Percentiles rank a stretch among this genome's conserved stretches.
These are phyloP conservation scores for Colletotrichum acutatum DNA, from an alignment of 2,329 filamentous ascomycete genomes.

Conservation along the genomic window DNA sequence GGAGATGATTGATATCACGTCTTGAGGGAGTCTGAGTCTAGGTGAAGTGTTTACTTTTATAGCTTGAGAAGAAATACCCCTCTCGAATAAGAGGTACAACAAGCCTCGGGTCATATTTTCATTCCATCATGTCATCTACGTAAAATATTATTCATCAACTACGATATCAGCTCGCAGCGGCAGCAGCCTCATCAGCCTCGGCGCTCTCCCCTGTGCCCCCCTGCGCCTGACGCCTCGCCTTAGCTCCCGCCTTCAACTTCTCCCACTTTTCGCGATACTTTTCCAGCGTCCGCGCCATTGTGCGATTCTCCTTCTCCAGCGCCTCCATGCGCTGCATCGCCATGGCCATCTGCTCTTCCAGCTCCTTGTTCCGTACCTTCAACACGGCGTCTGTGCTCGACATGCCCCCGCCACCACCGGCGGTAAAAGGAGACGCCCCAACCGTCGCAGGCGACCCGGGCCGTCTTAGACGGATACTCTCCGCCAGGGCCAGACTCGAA, in stretches of 20 bases:
- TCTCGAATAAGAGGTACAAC: background rate
- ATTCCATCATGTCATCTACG: background rate
- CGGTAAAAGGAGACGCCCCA: slow-evolving; percentile 16
- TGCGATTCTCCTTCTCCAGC: slow-evolving; percentile 71
- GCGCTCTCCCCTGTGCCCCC: slow-evolving; percentile 46
- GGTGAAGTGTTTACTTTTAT: background rate
- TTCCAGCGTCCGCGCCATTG: slow-evolving; percentile 65
- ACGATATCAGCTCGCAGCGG: background rate
- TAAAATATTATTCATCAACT: background rate
- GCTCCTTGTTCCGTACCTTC: slow-evolving; percentile 65
- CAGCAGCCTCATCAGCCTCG: slow-evolving; percentile 43
- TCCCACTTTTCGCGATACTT: slow-evolving; percentile 73
- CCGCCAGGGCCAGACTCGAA: slow-evolving; percentile 85
- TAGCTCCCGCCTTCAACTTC: slow-evolving; percentile 69
- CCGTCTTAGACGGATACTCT: slow-evolving; percentile 77
- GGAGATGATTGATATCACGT: background rate
- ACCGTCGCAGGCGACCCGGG: slow-evolving; percentile 63
- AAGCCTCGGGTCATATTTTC: background rate
- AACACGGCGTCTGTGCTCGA: slow-evolving; percentile 48
- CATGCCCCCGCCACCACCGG: background rate
- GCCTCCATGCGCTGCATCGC: slow-evolving; percentile 71
- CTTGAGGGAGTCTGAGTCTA: background rate
- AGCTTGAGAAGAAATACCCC: background rate
- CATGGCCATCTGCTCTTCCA: slow-evolving; percentile 73
- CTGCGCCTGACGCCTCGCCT: slow-evolving; percentile 62